Evolutionary conservation across 805 yeast species (phyloP).

Genomic region (Komagataella kurtzmanii): DNA sequence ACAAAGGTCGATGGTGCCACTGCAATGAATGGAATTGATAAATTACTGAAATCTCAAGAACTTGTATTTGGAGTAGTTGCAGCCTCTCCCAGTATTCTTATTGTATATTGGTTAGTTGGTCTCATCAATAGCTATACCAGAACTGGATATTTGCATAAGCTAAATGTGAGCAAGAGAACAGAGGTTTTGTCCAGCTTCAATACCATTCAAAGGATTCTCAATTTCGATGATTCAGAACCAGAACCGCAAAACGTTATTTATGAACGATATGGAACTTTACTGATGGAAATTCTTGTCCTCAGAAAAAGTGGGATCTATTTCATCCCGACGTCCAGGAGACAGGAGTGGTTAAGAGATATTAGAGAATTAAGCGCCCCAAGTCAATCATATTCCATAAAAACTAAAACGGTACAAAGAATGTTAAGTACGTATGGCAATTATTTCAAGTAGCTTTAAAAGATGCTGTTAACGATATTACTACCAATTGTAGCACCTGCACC

Average conservation of each 20-base stretch:
- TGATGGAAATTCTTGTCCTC: conserved; percentile 53
- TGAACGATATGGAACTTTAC: conserved; percentile 41
- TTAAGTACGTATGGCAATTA: conserved; percentile 43
- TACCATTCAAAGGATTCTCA: conserved; percentile 32
- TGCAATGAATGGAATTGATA: conserved; percentile 85
- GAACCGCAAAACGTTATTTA: conserved; percentile 13
- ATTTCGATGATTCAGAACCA: conserved; percentile 6
- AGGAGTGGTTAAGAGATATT: conserved; percentile 52
- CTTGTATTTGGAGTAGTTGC: conserved; percentile 90
- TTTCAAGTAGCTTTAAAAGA: conserved; percentile 26
- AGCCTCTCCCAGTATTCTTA: conserved; percentile 63
- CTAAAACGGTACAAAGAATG: conserved; percentile 38
- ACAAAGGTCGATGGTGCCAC: conserved; percentile 90
- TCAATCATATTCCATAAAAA: conserved; percentile 22
- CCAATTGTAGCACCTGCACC: conserved; percentile 97
- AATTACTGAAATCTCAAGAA: conserved; percentile 79
- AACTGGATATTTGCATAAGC: conserved; percentile 21
- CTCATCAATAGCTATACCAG: conserved; percentile 15
- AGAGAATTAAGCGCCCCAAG: conserved; percentile 38
- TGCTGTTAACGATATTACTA: conserved; percentile 62
- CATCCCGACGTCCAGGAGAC: conserved; percentile 33
- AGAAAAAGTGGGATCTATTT: conserved; percentile 32
- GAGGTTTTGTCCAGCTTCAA: background rate
- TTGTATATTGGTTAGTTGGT: conserved; percentile 31
- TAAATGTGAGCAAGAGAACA: conserved; percentile 15